Conservation (phyloP, 495 filamentous ascomycete genomes). For the Hyaloscypha variabilis region DNA sequence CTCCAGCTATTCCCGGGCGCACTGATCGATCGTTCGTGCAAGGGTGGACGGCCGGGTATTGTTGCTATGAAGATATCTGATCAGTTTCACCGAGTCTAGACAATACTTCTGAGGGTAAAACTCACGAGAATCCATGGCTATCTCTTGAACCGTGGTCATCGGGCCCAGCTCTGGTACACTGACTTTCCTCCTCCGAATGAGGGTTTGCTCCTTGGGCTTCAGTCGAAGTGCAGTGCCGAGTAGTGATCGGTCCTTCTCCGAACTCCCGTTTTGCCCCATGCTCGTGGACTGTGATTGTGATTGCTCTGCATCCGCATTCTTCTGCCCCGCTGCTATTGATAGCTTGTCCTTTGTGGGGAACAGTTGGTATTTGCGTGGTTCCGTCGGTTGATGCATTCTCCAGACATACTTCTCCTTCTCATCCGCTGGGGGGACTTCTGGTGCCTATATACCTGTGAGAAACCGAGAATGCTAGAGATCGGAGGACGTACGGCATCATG, state of each 20-base stretch:
- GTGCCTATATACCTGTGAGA: constrained; percentile 18
- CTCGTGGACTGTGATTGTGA: constrained; percentile 47
- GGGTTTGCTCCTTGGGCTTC: constrained; percentile 50
- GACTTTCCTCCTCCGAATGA: constrained; percentile 60
- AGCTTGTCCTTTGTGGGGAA: constrained; percentile 48
- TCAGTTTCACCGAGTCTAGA: constrained; percentile 6
- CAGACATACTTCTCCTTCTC: constrained; percentile 46
- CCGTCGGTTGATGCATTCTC: constrained; percentile 55
- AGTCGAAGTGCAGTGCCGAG: constrained; percentile 43
- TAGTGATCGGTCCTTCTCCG: constrained; percentile 44
- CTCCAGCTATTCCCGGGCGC: constrained; percentile 59
- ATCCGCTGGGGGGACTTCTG: constrained; percentile 40
- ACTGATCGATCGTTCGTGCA: constrained; percentile 69
- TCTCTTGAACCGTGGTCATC: constrained; percentile 70
- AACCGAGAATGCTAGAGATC: not conserved
- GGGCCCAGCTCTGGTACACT: constrained; percentile 66
- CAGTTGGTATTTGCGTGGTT: constrained; percentile 50
- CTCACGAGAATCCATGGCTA: constrained; percentile 76
- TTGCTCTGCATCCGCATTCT: constrained; percentile 52
- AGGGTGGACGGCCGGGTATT: constrained; percentile 67
- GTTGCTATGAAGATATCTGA: constrained; percentile 56
- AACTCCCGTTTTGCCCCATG: constrained; percentile 44
- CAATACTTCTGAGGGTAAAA: constrained; percentile 30
- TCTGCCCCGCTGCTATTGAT: constrained; percentile 36
- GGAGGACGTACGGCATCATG: constrained; percentile 27